Base-by-base conservation (phyloP, 1,284 basidiomycete species). In the Porogramme epimiltina region DNA sequence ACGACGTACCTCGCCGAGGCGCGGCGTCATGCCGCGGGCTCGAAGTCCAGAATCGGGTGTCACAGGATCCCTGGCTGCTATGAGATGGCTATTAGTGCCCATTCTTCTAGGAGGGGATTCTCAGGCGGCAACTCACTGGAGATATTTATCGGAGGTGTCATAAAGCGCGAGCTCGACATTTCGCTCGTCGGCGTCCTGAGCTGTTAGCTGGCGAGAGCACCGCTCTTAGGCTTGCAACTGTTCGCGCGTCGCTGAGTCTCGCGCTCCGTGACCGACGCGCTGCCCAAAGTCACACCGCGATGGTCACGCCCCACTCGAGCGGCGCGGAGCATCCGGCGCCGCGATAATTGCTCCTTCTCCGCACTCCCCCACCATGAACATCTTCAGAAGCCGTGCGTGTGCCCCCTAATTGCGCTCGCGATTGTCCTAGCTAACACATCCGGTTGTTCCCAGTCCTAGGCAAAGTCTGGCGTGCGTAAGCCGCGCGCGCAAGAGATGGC, bases 401-500 rank as follows among this genome's bases (percentile, higher is more conserved):
- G 45, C 44, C 43, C 39, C n/a, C 16, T n/a, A n/a, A 33, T 49
- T 55, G 40, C 10, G 28, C 28, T 31, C 28, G 9, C 34, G 5
- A 16, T n/a, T 46, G 37, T 42, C 41, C 47, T 1, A 15, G 13
- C 26, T 19, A 43, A 52, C 47, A 43, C 37, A 55, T 62, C 36
- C 61, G 23, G 49, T 53, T 37, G 16, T 26, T 28, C 19, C n/a
- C 63, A 96, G 93, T 96, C 38, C 83, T 96, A 58, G 89, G 91
- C 62, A 93, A 89, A 81, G 94, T 97, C 73, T 95, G 94, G 93
- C 93, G 93, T 95, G 72, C 70, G 91, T 82, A 36, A 36, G 43
- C 45, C 19, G 16, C 37, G 40, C 13, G 40, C 31, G 22, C 37
- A 18, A 22, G 28, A 20, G 19, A 25, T 49, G 23, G 26, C 2